phyloP scores from a whole-genome alignment of 1,284 basidiomycete genomes.

The Heterobasidion irregulare region DNA sequence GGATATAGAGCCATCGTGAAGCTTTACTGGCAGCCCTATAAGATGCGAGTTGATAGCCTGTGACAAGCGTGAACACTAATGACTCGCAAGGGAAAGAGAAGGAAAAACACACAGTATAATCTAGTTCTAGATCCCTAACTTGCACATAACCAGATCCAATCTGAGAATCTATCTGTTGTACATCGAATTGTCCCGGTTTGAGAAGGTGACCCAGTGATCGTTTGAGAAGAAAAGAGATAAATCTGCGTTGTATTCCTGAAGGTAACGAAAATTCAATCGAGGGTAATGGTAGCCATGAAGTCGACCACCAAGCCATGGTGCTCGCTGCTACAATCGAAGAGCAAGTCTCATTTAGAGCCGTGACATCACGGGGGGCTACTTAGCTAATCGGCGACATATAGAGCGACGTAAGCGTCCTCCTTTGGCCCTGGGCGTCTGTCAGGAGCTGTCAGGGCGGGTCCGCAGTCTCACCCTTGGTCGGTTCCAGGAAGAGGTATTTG shows the following conservation, averaged over 20 bases:
- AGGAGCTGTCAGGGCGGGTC: too few relatives aligned
- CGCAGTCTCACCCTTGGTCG: too few relatives aligned
- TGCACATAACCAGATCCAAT: conserved; percentile 85
- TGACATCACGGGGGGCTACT: too few relatives aligned
- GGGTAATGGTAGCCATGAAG: conserved; percentile 53
- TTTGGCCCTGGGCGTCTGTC: too few relatives aligned
- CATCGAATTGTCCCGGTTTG: conserved; percentile 82
- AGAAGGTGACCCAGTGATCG: conserved; percentile 81
- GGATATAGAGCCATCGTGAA: conserved; percentile 67
- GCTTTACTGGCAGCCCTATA: conserved; percentile 55
- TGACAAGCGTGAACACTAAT: background rate
- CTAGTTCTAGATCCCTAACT: conserved; percentile 76
- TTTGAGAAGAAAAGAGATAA: conserved; percentile 85
- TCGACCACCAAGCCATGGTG: conserved; percentile 25
- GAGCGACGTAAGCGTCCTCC: too few relatives aligned
- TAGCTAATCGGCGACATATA: too few relatives aligned
- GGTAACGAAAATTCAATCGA: conserved; percentile 68
- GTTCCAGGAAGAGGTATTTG: too few relatives aligned
- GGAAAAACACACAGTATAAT: conserved; percentile 52
- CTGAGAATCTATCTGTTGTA: conserved; percentile 85
- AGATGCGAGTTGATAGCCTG: conserved; percentile 80
- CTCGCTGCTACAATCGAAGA: background rate
- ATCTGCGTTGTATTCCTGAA: conserved; percentile 78
- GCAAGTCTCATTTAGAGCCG: too few relatives aligned
- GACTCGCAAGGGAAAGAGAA: background rate